These are phyloP conservation scores for Phlebopus sp. DNA, from an alignment of 1,284 basidiomycete genomes.

Conservation along the genomic window DNA sequence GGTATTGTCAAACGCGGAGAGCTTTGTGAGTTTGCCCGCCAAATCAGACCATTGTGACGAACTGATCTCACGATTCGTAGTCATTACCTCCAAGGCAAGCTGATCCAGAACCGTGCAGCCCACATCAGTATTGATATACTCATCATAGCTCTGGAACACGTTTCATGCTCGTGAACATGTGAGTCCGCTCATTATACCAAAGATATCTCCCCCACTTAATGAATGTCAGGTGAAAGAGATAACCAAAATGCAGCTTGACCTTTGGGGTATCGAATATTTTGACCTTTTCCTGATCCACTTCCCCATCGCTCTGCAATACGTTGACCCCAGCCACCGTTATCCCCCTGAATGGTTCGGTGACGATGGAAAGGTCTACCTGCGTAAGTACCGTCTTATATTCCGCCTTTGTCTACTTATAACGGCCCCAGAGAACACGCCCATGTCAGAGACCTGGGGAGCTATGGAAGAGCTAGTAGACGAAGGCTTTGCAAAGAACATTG, in stretches of 20 bases:
- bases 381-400: slow-evolving; percentile 35
- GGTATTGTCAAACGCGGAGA: slow-evolving; percentile 74
- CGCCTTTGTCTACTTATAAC: slow-evolving; percentile 3
- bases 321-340: slow-evolving; percentile 71
- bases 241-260: slow-evolving; percentile 60
- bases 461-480: slow-evolving; percentile 74
- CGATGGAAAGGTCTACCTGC: slow-evolving; percentile 57
- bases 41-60: neutral
- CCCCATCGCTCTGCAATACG: slow-evolving; percentile 73
- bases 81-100: slow-evolving; percentile 66
- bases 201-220: slow-evolving; percentile 2
- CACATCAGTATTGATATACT: slow-evolving; percentile 4
- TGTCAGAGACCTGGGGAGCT: slow-evolving; percentile 73
- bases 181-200: slow-evolving; percentile 17
- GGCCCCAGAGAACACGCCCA: slow-evolving; percentile 55
- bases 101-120: neutral
- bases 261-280: slow-evolving; percentile 81
- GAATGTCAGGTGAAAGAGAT: slow-evolving; percentile 46
- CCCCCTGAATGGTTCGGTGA: slow-evolving; percentile 77
- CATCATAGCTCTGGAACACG: slow-evolving; percentile 73
- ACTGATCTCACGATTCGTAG: slow-evolving; percentile 29
- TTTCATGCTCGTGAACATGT: slow-evolving; percentile 73
- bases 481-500: slow-evolving; percentile 73
- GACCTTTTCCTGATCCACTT: slow-evolving; percentile 79
- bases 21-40: slow-evolving; percentile 57